Evolutionary conservation across 805 yeast genomes (phyloP).

Genomic region (Saccharomyces eubayanus): DNA sequence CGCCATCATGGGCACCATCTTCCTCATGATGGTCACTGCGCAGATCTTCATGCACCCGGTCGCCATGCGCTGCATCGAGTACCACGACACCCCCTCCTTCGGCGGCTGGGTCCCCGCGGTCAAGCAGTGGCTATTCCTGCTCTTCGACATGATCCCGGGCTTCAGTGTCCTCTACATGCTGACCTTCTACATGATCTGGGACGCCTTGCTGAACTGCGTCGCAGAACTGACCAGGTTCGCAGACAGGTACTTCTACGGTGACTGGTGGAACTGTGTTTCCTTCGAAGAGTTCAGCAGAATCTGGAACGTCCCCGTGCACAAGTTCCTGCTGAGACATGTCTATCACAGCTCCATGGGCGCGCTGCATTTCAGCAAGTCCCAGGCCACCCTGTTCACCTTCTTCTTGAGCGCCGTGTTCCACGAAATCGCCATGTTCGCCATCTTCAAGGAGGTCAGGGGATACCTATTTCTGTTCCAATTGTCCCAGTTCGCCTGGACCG

Average conservation of each 20-base stretch:
- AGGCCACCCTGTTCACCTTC: constrained; percentile 74
- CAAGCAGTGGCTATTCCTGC: constrained; percentile 29
- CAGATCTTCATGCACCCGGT: constrained; percentile 70
- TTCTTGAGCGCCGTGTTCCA: constrained; percentile 75
- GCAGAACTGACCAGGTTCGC: constrained; percentile 85
- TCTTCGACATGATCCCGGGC: constrained; percentile 70
- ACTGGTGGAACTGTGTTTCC: constrained; percentile 95
- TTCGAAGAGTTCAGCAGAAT: constrained; percentile 91
- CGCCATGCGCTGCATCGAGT: constrained; percentile 48
- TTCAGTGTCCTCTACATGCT: constrained; percentile 68
- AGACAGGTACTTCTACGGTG: constrained; percentile 87
- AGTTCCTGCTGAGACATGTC: constrained; percentile 82
- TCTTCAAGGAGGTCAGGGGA: constrained; percentile 72
- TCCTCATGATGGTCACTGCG: constrained; percentile 72
- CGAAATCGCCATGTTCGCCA: constrained; percentile 85
- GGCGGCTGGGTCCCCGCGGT: constrained; percentile 13
- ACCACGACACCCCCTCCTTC: constrained; percentile 32
- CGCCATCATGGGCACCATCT: constrained; percentile 83
- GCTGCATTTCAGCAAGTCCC: constrained; percentile 49
- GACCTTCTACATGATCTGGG: constrained; percentile 90
- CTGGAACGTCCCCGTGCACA: constrained; percentile 94
- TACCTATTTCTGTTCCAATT: constrained; percentile 75
- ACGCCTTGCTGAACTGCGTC: constrained; percentile 77
- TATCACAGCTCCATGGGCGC: constrained; percentile 85
- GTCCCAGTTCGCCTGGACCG: constrained; percentile 76